Percentiles rank a stretch among this genome's conserved stretches.
These are phyloP conservation scores for Ciborinia camelliae DNA, from an alignment of 2,329 filamentous ascomycete species.

Conservation along the genomic window DNA sequence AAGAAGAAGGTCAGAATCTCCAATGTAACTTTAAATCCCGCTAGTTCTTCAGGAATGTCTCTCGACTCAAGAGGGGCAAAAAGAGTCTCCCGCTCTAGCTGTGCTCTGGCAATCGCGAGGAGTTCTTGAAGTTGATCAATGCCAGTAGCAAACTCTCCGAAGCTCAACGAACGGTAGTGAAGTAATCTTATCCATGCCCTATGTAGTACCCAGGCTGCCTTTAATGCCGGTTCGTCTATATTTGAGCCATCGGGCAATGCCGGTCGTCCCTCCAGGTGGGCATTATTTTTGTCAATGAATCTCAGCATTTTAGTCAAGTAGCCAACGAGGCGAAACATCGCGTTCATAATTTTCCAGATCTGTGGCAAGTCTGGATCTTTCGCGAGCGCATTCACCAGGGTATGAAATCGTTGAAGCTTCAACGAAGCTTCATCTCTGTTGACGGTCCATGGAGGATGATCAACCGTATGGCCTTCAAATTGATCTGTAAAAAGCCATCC, in stretches of 20 bases:
- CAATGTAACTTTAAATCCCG: background rate
- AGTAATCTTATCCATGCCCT: conserved; percentile 23
- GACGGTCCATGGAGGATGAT: conserved; percentile 3
- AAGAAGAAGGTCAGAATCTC: background rate
- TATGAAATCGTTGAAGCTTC: background rate
- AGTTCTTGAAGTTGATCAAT: conserved; percentile 13
- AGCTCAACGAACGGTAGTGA: conserved; percentile 22
- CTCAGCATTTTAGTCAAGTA: conserved; percentile 9
- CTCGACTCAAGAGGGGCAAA: background rate
- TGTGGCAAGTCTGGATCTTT: background rate
- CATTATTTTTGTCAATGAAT: conserved; percentile 9
- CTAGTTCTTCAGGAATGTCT: background rate
- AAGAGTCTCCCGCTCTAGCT: conserved; percentile 17
- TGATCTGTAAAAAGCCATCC: background rate
- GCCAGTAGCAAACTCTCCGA: conserved; percentile 6
- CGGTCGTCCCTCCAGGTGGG: background rate
- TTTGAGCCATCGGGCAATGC: conserved; percentile 19
- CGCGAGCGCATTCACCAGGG: conserved; percentile 3
- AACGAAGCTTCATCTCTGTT: background rate
- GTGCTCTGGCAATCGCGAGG: background rate
- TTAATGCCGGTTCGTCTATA: background rate
- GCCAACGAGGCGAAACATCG: conserved; percentile 5
- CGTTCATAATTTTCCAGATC: conserved; percentile 9
- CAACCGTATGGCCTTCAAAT: conserved; percentile 10
- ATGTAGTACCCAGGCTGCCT: conserved; percentile 22